Conservation (phyloP, 2,329 filamentous ascomycete genomes). For the Trichothecium roseum region DNA sequence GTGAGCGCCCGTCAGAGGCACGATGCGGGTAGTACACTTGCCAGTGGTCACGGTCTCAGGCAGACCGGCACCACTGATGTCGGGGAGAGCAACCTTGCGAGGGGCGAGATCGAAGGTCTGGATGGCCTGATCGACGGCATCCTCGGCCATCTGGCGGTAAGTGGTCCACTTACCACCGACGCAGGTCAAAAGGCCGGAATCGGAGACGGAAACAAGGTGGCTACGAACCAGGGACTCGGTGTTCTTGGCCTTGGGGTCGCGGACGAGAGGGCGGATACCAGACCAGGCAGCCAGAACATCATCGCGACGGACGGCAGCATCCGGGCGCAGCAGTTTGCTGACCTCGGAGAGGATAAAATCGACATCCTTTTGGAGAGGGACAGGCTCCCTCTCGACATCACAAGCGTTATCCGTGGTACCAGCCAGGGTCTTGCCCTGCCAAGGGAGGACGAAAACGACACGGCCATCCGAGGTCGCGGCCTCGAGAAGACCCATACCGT, state of each 20-base stretch:
- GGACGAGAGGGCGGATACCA: slow-evolving; percentile 70
- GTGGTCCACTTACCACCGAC: slow-evolving; percentile 84
- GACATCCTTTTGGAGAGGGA: slow-evolving; percentile 68
- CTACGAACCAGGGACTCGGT: slow-evolving; percentile 77
- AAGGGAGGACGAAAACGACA: slow-evolving; percentile 80
- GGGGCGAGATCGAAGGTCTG: slow-evolving; percentile 51
- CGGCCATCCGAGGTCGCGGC: slow-evolving; percentile 74
- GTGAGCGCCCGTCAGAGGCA: slow-evolving; percentile 67
- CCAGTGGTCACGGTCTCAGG: slow-evolving; percentile 46
- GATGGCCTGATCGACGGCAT: slow-evolving; percentile 72
- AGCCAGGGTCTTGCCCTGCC: slow-evolving; percentile 79
- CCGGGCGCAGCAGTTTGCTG: slow-evolving; percentile 63
- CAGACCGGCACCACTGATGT: slow-evolving; percentile 54
- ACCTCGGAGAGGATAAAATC: slow-evolving; percentile 75
- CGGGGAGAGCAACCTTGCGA: slow-evolving; percentile 40
- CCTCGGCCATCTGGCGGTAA: slow-evolving; percentile 81
- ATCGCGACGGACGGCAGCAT: slow-evolving; percentile 62
- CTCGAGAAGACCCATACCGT: slow-evolving; percentile 75
- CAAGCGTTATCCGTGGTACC: slow-evolving; percentile 73
- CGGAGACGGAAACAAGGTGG: slow-evolving; percentile 66
- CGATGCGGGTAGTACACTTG: slow-evolving; percentile 62
- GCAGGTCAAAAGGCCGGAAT: slow-evolving; percentile 67
- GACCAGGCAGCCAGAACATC: slow-evolving; percentile 78
- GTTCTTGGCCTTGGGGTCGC: slow-evolving; percentile 70
- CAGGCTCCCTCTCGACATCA: slow-evolving; percentile 55